Conservation (phyloP, 2,329 filamentous ascomycete species). For the Passalora sequoiae region DNA sequence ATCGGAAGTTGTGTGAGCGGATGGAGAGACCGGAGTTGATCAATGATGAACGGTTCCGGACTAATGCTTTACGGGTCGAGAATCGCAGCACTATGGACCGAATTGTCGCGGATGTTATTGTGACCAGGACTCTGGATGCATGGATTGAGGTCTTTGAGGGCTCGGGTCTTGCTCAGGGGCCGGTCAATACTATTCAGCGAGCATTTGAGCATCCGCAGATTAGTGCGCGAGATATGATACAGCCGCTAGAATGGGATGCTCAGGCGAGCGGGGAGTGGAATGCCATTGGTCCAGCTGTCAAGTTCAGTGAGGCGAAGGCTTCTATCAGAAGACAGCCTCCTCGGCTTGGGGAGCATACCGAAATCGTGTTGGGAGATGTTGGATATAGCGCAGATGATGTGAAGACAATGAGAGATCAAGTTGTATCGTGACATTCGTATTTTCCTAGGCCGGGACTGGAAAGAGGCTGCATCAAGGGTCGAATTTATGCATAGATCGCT, state of each 20-base stretch:
- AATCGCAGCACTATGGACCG: slow-evolving; percentile 27
- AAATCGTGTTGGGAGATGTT: neutral
- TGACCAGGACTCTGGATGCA: slow-evolving; percentile 32
- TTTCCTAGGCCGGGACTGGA: too few species aligned
- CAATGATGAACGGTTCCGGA: slow-evolving; percentile 22
- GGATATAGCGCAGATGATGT: neutral
- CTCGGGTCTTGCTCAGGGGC: slow-evolving; percentile 40
- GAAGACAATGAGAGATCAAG: neutral
- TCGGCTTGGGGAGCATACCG: slow-evolving; percentile 4
- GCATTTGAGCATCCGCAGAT: slow-evolving; percentile 41
- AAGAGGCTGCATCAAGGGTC: too few species aligned
- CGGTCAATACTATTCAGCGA: slow-evolving; percentile 40
- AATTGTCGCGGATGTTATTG: slow-evolving; percentile 32
- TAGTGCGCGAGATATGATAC: slow-evolving; percentile 28
- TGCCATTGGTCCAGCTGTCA: slow-evolving; percentile 21
- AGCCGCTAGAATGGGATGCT: slow-evolving; percentile 18
- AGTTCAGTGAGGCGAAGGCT: slow-evolving; percentile 5
- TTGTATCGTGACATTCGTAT: too few species aligned
- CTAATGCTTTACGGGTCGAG: slow-evolving; percentile 20
- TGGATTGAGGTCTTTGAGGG: slow-evolving; percentile 38
- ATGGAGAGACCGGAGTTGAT: slow-evolving; percentile 16
- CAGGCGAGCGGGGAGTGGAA: slow-evolving; percentile 24
- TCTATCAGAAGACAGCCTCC: slow-evolving; percentile 4
- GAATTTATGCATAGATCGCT: too few species aligned
- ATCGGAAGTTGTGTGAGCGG: slow-evolving; percentile 30